These are phyloP conservation scores for Cryptococcus sp. DNA, from an alignment of 1,284 basidiomycete genomes.

Conservation along the genomic window DNA sequence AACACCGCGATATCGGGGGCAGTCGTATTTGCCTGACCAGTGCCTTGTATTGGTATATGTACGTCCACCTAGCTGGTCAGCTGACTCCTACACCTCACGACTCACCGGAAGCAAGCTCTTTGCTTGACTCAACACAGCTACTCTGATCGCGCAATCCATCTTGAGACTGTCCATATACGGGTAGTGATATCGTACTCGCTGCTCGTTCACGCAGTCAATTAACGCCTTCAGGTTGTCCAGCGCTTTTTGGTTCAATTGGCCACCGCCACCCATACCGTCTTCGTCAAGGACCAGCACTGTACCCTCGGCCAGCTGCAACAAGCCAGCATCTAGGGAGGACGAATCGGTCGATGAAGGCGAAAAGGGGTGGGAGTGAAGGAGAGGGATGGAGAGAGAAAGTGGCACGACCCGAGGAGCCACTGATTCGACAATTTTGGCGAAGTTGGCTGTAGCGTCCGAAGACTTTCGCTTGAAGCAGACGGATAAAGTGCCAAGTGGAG, in stretches of 20 bases:
- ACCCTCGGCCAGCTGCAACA: constrained; percentile 44
- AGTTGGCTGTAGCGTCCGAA: constrained; percentile 1
- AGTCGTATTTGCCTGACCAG: neutral
- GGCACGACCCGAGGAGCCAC: constrained; percentile 35
- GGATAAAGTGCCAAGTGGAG: constrained; percentile 45
- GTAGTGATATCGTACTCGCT: constrained; percentile 48
- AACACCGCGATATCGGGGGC: constrained; percentile 21
- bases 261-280: constrained; percentile 47
- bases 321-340: constrained; percentile 39
- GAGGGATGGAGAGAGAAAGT: constrained; percentile 36
- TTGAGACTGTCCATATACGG: constrained; percentile 50
- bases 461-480: constrained; percentile 38
- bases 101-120: constrained; percentile 47
- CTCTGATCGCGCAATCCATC: constrained; percentile 44
- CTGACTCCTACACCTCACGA: constrained; percentile 1
- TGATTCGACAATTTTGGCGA: constrained; percentile 17
- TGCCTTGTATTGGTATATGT: constrained; percentile 24
- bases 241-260: constrained; percentile 43
- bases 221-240: constrained; percentile 47
- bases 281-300: constrained; percentile 43
- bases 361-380: constrained; percentile 43
- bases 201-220: constrained; percentile 36
- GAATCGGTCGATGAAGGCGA: constrained; percentile 35
- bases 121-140: constrained; percentile 44
- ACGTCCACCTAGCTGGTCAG: constrained; percentile 33